These are phyloP conservation scores for Anethum foeniculum DNA, from an alignment of 140 eudicot genomes.

Conservation along the genomic window DNA sequence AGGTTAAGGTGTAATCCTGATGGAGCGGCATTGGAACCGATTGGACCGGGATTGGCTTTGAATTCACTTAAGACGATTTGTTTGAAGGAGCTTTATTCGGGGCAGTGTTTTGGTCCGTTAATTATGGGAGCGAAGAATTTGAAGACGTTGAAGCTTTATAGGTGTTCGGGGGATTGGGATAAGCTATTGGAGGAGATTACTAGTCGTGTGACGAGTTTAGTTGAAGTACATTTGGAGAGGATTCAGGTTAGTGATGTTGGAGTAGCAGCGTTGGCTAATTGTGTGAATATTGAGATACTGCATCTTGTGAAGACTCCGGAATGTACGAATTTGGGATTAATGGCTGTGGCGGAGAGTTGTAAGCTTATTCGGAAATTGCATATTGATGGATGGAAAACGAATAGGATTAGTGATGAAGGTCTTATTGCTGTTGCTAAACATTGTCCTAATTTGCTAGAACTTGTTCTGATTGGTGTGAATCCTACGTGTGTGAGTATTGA, in stretches of 20 bases:
- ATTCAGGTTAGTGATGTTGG: conserved; percentile 66
- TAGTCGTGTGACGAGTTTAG: conserved; percentile 29
- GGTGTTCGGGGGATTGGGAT: conserved; percentile 87
- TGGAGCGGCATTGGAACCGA: conserved; percentile 37
- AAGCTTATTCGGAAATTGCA: conserved; percentile 68
- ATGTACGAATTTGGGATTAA: conserved; percentile 57
- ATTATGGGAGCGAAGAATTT: conserved; percentile 49
- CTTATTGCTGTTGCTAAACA: conserved; percentile 43
- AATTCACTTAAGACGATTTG: conserved; percentile 41
- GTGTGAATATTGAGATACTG: conserved; percentile 45
- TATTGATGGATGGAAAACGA: conserved; percentile 80
- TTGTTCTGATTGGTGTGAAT: conserved; percentile 65
- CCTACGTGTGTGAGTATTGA: conserved; percentile 52
- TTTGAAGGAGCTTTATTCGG: conserved; percentile 61
- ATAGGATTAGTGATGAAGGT: conserved; percentile 70
- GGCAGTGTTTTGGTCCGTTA: conserved; percentile 63
- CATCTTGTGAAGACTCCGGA: conserved; percentile 71
- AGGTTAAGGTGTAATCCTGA: conserved; percentile 50
- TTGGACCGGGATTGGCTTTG: conserved; percentile 52
- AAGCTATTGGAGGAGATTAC: conserved; percentile 43
- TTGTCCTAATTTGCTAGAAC: conserved; percentile 57
- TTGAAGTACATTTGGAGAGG: conserved; percentile 67
- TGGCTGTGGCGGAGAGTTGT: conserved; percentile 48
- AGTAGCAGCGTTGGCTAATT: conserved; percentile 35
- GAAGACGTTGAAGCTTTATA: conserved; percentile 43